phyloP scores from a whole-genome alignment of 2,329 filamentous ascomycete genomes.

The Calonectria naviculata region DNA sequence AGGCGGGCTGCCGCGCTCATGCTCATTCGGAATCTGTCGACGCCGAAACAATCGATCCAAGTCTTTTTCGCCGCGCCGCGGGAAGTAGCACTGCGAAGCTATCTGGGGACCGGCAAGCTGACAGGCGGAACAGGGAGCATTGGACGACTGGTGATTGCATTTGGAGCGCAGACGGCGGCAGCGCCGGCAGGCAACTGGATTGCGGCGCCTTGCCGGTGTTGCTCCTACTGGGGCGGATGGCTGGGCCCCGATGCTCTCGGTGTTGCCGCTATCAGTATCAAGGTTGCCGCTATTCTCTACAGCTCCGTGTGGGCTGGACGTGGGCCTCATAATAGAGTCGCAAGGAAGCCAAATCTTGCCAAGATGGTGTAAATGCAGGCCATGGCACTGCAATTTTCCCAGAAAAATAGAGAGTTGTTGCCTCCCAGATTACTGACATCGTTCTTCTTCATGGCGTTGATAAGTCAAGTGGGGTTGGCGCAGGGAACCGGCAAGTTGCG shows the following conservation, averaged over 20 bases:
- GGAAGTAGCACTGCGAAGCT: constrained; percentile 33
- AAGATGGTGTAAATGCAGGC: too few species aligned
- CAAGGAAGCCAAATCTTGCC: neutral
- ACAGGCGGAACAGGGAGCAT: constrained; percentile 35
- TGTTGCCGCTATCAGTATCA: neutral
- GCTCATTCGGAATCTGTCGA: neutral
- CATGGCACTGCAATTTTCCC: neutral
- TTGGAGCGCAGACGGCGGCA: constrained; percentile 37
- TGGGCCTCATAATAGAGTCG: neutral
- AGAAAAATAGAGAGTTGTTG: neutral
- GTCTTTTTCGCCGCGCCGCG: constrained; percentile 33
- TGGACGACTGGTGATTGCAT: constrained; percentile 29
- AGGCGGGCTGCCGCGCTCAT: neutral
- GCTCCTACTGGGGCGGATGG: neutral
- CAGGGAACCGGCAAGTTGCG: neutral
- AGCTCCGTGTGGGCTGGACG: neutral
- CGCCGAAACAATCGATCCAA: constrained; percentile 33
- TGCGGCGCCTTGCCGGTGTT: constrained; percentile 28
- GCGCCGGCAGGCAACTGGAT: constrained; percentile 38
- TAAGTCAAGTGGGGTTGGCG: neutral
- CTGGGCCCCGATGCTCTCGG: neutral
- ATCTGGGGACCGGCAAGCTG: constrained; percentile 13
- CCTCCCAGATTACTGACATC: neutral
- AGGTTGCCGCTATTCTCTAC: neutral
- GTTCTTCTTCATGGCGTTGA: neutral